Conservation (phyloP, 805 yeast species). For the Komagataella populi region DNA sequence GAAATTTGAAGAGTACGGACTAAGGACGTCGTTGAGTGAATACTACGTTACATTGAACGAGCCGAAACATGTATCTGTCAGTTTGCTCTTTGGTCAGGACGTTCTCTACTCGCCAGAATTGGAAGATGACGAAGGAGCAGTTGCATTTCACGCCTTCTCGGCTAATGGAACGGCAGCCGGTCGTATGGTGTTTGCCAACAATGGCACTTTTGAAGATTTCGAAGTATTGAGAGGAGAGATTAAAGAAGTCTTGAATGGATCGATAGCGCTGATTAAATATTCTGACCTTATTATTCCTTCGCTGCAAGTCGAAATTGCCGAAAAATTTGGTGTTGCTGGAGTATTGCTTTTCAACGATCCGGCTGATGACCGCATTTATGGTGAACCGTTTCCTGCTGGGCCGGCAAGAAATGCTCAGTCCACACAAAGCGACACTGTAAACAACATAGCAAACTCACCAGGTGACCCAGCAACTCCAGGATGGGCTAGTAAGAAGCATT, state of each 20-base stretch:
- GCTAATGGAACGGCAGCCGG: conserved; percentile 56
- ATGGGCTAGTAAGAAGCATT: conserved; percentile 30
- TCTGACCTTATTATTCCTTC: conserved; percentile 46
- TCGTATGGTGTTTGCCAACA: conserved; percentile 42
- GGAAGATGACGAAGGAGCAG: conserved; percentile 28
- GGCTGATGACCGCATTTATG: conserved; percentile 15
- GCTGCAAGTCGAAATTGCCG: conserved; percentile 54
- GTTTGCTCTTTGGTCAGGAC: conserved; percentile 20
- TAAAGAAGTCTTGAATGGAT: conserved; percentile 21
- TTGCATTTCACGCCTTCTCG: conserved; percentile 58
- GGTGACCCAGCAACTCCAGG: conserved; percentile 65
- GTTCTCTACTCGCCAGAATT: conserved; percentile 31
- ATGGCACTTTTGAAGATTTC: conserved; percentile 43
- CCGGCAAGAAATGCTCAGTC: conserved; percentile 58
- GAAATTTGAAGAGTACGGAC: conserved; percentile 49
- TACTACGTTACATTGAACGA: conserved; percentile 44
- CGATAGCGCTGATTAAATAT: conserved; percentile 45
- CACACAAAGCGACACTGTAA: conserved; percentile 36
- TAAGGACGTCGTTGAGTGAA: conserved; percentile 33
- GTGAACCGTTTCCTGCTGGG: conserved; percentile 47
- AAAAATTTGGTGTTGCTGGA: conserved; percentile 48
- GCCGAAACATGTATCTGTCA: conserved; percentile 32
- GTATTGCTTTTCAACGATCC: conserved; percentile 36
- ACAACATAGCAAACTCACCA: conserved; percentile 37
- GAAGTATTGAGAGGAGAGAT: conserved; percentile 19